These are phyloP conservation scores for Capronia epimyces DNA, from an alignment of 2,329 filamentous ascomycete genomes.

Conservation along the genomic window DNA sequence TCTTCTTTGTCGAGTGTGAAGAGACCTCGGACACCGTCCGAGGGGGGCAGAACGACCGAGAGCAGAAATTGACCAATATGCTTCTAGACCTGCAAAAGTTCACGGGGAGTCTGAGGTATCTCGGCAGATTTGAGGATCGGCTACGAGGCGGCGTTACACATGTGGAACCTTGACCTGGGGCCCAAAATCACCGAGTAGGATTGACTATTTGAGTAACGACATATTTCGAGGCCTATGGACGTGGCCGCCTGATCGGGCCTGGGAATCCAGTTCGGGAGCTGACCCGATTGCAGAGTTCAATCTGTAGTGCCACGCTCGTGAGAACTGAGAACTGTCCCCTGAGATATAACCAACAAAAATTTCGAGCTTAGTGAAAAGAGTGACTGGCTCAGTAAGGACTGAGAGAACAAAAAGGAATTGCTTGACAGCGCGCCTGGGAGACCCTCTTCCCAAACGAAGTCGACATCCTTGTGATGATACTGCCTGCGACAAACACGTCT, in stretches of 20 bases:
- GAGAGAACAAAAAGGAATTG: background rate
- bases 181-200: constrained; percentile 5
- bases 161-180: background rate
- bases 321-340: no score
- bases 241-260: background rate
- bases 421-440: background rate
- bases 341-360: background rate
- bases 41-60: constrained; percentile 27
- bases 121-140: constrained; percentile 26
- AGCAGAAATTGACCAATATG: constrained; percentile 30
- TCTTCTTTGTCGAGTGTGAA: constrained; percentile 90
- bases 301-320: background rate
- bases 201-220: constrained; percentile 15
- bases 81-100: constrained; percentile 34
- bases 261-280: background rate
- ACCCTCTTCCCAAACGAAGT: no score
- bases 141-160: constrained; percentile 5
- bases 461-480: no score
- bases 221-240: background rate
- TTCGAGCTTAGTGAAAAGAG: constrained; percentile 17
- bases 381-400: constrained; percentile 16
- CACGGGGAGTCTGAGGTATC: constrained; percentile 36
- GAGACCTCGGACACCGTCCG: constrained; percentile 1
- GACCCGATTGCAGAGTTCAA: background rate
- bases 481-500: background rate